phyloP scores from a whole-genome alignment of 2,329 filamentous ascomycete genomes.

The Diaporthe amygdali region DNA sequence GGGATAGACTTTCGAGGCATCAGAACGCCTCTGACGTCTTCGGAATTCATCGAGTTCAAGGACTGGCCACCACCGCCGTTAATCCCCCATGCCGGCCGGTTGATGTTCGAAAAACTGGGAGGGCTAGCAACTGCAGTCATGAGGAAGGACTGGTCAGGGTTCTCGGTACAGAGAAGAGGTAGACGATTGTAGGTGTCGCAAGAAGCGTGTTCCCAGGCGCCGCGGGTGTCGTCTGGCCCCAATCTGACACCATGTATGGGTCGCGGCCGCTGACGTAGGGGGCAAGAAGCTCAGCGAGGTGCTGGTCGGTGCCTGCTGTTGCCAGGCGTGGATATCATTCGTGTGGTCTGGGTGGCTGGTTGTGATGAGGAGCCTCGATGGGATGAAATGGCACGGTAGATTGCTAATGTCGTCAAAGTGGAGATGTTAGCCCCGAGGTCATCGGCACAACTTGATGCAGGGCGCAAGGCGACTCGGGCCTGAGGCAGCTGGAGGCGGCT shows the following conservation, averaged over 20 bases:
- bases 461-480: not conserved
- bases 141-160: conserved; percentile 39
- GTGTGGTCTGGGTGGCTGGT: conserved; percentile 7
- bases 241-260: conserved; percentile 32
- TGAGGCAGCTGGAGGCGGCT: not conserved
- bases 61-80: conserved; percentile 51
- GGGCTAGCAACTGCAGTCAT: conserved; percentile 74
- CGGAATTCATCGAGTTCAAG: conserved; percentile 74
- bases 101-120: conserved; percentile 67
- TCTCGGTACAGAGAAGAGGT: conserved; percentile 22
- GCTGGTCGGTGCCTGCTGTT: conserved; percentile 6
- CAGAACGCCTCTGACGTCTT: conserved; percentile 87
- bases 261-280: conserved; percentile 11
- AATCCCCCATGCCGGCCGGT: conserved; percentile 70
- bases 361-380: conserved; percentile 8
- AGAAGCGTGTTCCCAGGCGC: conserved; percentile 15
- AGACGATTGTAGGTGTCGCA: conserved; percentile 30
- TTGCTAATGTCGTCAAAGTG: conserved; percentile 23
- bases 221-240: conserved; percentile 21
- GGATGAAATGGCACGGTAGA: conserved; percentile 16
- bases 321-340: conserved; percentile 18
- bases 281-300: conserved; percentile 28
- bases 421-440: conserved; percentile 26
- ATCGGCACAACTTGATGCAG: conserved; percentile 13
- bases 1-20: conserved; percentile 87